Percentiles rank a stretch among this genome's conserved stretches.
These are phyloP conservation scores for Ganoderma sinense DNA, from an alignment of 1,284 basidiomycete genomes.

Conservation along the genomic window DNA sequence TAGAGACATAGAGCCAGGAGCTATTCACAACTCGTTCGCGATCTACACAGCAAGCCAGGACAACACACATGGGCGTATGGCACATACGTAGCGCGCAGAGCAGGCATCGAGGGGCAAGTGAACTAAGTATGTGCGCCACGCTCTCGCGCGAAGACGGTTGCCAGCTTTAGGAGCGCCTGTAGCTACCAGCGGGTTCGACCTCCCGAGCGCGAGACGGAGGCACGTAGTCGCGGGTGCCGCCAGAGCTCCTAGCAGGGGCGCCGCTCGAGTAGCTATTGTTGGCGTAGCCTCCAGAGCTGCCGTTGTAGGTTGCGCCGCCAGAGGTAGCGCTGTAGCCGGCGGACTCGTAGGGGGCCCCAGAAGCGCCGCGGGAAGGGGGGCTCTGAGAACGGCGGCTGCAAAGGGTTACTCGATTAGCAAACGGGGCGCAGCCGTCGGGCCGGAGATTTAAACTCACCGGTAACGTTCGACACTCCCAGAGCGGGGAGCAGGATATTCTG, in stretches of 20 bases:
- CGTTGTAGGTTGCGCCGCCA: conserved; percentile 59
- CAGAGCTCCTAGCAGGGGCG: conserved; percentile 48
- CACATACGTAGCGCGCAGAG: conserved; percentile 5
- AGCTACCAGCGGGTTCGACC: conserved; percentile 43
- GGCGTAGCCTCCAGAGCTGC: conserved; percentile 44
- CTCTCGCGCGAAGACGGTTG: conserved; percentile 1
- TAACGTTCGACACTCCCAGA: conserved; percentile 53
- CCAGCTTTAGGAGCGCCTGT: conserved; percentile 46
- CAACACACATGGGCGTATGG: neutral
- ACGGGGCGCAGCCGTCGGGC: neutral
- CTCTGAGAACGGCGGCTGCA: conserved; percentile 77
- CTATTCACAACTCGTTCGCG: neutral
- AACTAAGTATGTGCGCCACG: no score
- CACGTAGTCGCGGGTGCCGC: conserved; percentile 60
- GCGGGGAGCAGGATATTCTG: conserved; percentile 61
- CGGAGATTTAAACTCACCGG: conserved; percentile 50
- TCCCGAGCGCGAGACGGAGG: conserved; percentile 62
- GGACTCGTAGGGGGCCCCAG: conserved; percentile 46
- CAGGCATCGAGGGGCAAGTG: neutral
- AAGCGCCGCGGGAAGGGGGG: conserved; percentile 53
- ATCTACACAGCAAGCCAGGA: conserved; percentile 2
- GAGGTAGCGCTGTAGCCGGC: conserved; percentile 47
- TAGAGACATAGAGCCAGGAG: neutral
- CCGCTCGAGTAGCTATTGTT: conserved; percentile 57
- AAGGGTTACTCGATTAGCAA: neutral